These are phyloP conservation scores for Xylaria arbuscula DNA, from an alignment of 2,329 filamentous ascomycete genomes.

Conservation along the genomic window DNA sequence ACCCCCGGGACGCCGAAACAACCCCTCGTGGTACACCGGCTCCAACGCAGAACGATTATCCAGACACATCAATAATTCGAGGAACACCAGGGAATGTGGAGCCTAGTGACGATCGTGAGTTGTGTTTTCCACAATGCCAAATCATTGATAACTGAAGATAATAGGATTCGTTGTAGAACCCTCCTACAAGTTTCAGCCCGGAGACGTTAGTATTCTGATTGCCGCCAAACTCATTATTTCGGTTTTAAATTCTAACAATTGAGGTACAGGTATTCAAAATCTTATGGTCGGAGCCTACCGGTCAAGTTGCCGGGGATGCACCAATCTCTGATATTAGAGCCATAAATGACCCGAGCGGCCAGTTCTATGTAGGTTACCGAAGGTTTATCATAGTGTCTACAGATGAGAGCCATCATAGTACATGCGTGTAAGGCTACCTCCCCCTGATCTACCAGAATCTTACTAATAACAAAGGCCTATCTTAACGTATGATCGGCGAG, in stretches of 20 bases:
- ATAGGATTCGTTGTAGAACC: conserved; percentile 46
- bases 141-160: conserved; percentile 34
- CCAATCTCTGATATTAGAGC: conserved; percentile 49
- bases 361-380: conserved; percentile 62
- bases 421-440: conserved; percentile 64
- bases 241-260: conserved; percentile 20
- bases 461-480: conserved; percentile 59
- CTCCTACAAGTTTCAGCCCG: conserved; percentile 47
- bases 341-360: conserved; percentile 51
- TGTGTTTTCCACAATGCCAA: neutral
- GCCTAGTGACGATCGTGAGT: conserved; percentile 43
- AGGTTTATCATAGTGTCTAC: conserved; percentile 66
- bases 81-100: conserved; percentile 45
- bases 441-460: neutral
- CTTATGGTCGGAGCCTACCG: conserved; percentile 64
- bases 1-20: conserved; percentile 33
- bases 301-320: conserved; percentile 48
- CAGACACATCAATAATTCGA: conserved; percentile 40
- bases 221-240: neutral
- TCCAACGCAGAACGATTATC: conserved; percentile 23
- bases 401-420: conserved; percentile 64
- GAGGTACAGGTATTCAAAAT: conserved; percentile 64
- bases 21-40: conserved; percentile 40
- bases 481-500: conserved; percentile 64
- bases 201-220: conserved; percentile 43